phyloP scores from a whole-genome alignment of 2,329 filamentous ascomycete genomes.

The Ustilaginoidea virens region DNA sequence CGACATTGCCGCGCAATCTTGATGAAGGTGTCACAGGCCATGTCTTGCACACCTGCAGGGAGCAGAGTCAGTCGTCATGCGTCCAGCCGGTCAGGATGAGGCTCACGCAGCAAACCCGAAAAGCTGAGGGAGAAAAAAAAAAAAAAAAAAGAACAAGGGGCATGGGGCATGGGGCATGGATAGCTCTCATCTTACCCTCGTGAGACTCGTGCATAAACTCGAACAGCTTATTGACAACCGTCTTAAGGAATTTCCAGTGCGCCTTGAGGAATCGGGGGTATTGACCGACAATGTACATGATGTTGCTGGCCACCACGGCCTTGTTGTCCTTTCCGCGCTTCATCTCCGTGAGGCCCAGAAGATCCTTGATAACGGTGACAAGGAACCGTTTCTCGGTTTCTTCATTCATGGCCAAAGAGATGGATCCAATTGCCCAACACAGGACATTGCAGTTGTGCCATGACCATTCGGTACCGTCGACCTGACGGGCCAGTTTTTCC shows the following conservation, averaged over 20 bases:
- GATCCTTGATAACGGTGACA: slow-evolving; percentile 96
- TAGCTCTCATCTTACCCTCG: slow-evolving; percentile 55
- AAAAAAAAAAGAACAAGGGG: too few species aligned
- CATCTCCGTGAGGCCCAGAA: slow-evolving; percentile 94
- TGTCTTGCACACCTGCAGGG: slow-evolving; percentile 74
- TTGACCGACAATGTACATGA: slow-evolving; percentile 99
- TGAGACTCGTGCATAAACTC: slow-evolving; percentile 99
- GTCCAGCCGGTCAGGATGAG: too few species aligned
- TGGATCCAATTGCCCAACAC: slow-evolving; percentile 98
- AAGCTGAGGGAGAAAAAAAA: too few species aligned
- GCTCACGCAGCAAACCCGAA: too few species aligned
- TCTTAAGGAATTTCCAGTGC: slow-evolving; percentile 99
- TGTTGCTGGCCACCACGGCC: slow-evolving; percentile 95
- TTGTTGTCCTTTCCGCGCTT: slow-evolving; percentile 99
- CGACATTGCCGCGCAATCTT: slow-evolving; percentile 98
- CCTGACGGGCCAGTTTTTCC: slow-evolving; percentile 88
- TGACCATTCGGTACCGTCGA: slow-evolving; percentile 93
- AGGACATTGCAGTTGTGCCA: slow-evolving; percentile 99
- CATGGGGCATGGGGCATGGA: too few species aligned
- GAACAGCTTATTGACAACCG: slow-evolving; percentile 97
- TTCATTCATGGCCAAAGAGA: slow-evolving; percentile 97
- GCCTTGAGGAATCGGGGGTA: slow-evolving; percentile 97
- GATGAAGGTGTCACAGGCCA: slow-evolving; percentile 99
- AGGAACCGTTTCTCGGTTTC: slow-evolving; percentile 98
- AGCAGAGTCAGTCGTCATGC: background rate